A percentile compares a stretch with the other conserved stretches of the same genome.
These are phyloP conservation scores for Xylariaceae sp. DNA, from an alignment of 2,329 filamentous ascomycete species.

Conservation along the genomic window DNA sequence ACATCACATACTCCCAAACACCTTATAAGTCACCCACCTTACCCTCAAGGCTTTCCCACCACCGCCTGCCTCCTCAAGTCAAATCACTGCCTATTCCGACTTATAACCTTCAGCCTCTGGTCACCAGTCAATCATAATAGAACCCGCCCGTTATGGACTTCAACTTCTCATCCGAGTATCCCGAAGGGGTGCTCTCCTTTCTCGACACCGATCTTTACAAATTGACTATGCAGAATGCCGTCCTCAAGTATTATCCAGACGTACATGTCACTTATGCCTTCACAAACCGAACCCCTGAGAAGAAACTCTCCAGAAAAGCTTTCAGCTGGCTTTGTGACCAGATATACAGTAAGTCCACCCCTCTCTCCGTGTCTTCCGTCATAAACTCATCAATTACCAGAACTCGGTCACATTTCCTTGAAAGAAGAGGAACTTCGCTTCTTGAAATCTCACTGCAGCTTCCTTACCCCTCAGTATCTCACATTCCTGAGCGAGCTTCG, in stretches of 20 bases:
- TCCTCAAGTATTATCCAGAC: conserved; percentile 87
- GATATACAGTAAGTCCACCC: conserved; percentile 62
- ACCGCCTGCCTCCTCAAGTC: background rate
- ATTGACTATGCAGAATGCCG: conserved; percentile 96
- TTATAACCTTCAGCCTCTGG: background rate
- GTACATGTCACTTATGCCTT: conserved; percentile 85
- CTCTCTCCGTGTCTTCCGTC: conserved; percentile 4
- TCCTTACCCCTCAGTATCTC: conserved; percentile 75
- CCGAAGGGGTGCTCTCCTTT: conserved; percentile 78
- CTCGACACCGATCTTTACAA: conserved; percentile 89
- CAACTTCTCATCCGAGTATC: conserved; percentile 63
- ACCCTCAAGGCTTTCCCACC: background rate
- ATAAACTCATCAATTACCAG: conserved; percentile 41
- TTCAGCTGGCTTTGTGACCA: conserved; percentile 84
- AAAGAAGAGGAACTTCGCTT: conserved; percentile 77
- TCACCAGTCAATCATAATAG: background rate
- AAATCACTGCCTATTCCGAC: background rate
- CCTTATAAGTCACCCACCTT: no score
- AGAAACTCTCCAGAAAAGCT: conserved; percentile 80
- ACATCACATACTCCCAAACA: no score
- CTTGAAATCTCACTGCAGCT: conserved; percentile 74
- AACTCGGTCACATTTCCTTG: conserved; percentile 78
- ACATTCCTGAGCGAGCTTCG: conserved; percentile 78
- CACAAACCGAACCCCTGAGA: conserved; percentile 91
- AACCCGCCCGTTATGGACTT: conserved; percentile 53